A percentile compares a stretch with the other conserved stretches of the same genome.
These are phyloP conservation scores for Xylaria scruposa DNA, from an alignment of 495 filamentous ascomycete genomes.

Conservation along the genomic window DNA sequence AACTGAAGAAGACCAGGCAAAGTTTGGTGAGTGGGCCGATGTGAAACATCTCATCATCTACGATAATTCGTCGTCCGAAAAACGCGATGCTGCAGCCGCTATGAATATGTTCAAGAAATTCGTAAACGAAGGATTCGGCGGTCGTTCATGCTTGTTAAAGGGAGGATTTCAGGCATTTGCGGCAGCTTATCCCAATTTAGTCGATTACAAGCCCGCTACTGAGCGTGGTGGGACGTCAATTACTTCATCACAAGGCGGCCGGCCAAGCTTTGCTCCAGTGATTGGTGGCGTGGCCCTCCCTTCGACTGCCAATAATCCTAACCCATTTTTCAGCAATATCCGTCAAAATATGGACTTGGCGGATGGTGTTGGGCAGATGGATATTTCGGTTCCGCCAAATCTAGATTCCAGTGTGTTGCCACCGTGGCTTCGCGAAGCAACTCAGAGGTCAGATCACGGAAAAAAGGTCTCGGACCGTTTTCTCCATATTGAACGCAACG, in stretches of 20 bases:
- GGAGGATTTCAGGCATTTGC: constrained; percentile 63
- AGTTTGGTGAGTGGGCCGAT: constrained; percentile 77
- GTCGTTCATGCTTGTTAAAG: constrained; percentile 72
- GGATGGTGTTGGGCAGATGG: constrained; percentile 90
- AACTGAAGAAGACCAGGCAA: constrained; percentile 70
- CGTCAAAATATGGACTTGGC: constrained; percentile 96
- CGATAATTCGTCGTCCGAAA: constrained; percentile 74
- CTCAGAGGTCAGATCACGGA: constrained; percentile 71
- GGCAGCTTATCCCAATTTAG: constrained; percentile 50
- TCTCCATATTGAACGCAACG: constrained; percentile 78
- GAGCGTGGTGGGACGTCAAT: constrained; percentile 50
- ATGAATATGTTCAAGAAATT: constrained; percentile 94
- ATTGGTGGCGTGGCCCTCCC: constrained; percentile 89
- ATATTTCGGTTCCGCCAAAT: constrained; percentile 70
- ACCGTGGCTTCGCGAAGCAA: constrained; percentile 75
- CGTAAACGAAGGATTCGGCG: constrained; percentile 79
- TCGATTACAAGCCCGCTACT: constrained; percentile 54
- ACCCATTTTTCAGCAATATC: constrained; percentile 96
- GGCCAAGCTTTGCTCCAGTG: constrained; percentile 70
- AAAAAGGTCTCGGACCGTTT: constrained; percentile 84
- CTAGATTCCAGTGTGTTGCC: constrained; percentile 68
- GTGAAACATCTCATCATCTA: constrained; percentile 84
- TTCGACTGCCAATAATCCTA: constrained; percentile 65
- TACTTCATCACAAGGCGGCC: constrained; percentile 42
- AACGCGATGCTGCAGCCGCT: constrained; percentile 77